Base-by-base conservation (phyloP, 306 rosid species). In the Hippophae rhamnoides region DNA sequence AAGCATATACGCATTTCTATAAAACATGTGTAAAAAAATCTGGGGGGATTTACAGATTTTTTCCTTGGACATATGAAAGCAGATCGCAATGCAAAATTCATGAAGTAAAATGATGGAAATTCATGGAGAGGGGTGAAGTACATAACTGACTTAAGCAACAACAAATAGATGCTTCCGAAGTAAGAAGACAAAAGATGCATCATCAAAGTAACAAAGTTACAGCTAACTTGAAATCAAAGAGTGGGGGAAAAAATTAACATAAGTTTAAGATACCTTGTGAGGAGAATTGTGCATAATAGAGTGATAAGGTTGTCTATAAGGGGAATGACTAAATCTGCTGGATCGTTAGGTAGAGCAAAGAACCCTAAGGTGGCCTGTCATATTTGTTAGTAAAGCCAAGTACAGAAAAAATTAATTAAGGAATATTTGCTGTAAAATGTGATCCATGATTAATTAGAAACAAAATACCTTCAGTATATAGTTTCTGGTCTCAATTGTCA, bases 311-410 rank as follows among this genome's bases (percentile, higher is more conserved):
- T 90, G 81, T 90, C 86, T 49, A 90, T 74, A 54, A 90, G 92
- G 63, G 83, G 82, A 78, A 75, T 73, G 63, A 85, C 92, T 47
- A 85, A 87, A 69, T 87, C 93, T 61, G 58, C 76, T 13, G 98
- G 93, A 76, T 90, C 98, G 81, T 84, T 90, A 67, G 88, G 92
- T 74, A 87, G 76, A 58, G 98, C 90, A 78, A 90, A 90, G 79
- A 90, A 90, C 71, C 98, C 98, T 71, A 90, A 57, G 26, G 98
- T 90, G 58, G 98, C 98, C 98, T 90, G 98, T 65, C 60, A 71
- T 59, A 81, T 61, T 74, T 66, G 57, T 62, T 63, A 66, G 40
- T 25, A 79, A 66, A 74, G 60, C 68, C 43, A 68, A 40, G 42
- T 40, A 13, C 48, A n/a, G 42, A 53, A 70, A 43, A 38, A 61